Conservation (phyloP, 2,329 filamentous ascomycete species). For the Penicillium sp. region DNA sequence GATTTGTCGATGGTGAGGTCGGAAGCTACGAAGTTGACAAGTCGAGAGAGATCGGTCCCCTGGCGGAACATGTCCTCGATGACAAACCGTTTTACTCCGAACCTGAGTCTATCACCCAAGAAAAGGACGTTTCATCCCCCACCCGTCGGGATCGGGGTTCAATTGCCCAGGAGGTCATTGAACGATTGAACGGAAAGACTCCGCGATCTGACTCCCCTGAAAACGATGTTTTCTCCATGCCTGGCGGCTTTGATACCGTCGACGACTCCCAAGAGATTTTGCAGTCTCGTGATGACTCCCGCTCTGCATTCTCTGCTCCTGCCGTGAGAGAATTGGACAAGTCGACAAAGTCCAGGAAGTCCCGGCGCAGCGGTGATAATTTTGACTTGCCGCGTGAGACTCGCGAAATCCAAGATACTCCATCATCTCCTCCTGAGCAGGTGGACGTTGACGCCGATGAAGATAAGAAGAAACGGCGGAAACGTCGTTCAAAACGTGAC, state of each 20-base stretch:
- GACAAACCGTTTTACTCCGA: constrained; percentile 22
- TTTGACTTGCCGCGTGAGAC: constrained; percentile 22
- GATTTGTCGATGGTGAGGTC: constrained; percentile 51
- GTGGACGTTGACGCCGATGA: constrained; percentile 14
- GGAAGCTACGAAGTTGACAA: constrained; percentile 43
- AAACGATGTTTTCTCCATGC: constrained; percentile 31
- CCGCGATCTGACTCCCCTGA: constrained; percentile 17
- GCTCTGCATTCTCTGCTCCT: constrained; percentile 18
- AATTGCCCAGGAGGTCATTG: constrained; percentile 27
- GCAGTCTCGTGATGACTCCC: constrained; percentile 10
- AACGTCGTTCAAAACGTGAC: constrained; percentile 28
- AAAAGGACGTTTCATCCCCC: constrained; percentile 4
- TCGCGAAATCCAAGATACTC: too few relatives aligned
- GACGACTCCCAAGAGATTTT: constrained; percentile 8
- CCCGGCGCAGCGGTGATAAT: constrained; percentile 22
- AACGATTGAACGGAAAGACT: constrained; percentile 23
- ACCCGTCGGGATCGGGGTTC: constrained; percentile 13
- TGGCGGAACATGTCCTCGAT: constrained; percentile 12
- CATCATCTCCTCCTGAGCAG: constrained; percentile 3
- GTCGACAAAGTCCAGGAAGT: constrained; percentile 17
- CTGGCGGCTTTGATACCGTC: constrained; percentile 31
- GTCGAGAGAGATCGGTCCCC: constrained; percentile 17
- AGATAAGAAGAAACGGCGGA: constrained; percentile 27
- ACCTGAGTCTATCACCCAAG: constrained; percentile 14
- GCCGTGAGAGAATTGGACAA: constrained; percentile 6